phyloP scores from a whole-genome alignment of 495 filamentous ascomycete genomes.

The Aspergillus wentii region DNA sequence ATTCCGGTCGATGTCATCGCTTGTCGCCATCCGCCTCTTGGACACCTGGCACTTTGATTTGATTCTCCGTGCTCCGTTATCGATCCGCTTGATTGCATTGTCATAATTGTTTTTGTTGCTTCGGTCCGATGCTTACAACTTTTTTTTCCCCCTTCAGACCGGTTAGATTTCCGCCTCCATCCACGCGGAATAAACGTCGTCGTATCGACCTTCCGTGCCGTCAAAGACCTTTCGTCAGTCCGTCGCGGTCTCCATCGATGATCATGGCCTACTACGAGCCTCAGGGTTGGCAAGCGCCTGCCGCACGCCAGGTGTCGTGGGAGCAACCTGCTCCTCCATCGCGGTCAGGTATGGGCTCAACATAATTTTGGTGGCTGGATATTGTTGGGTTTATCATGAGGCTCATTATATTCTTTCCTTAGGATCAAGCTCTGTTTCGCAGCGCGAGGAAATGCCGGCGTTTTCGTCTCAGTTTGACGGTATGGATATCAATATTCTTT shows the following conservation, averaged over 20 bases:
- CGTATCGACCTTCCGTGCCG: conserved; percentile 24
- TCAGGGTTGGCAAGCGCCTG: conserved; percentile 67
- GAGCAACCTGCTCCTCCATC: conserved; percentile 83
- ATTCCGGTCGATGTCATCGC: conserved; percentile 12
- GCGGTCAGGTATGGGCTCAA: conserved; percentile 64
- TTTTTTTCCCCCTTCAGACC: no score
- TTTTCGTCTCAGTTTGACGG: conserved; percentile 91
- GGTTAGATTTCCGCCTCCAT: no score
- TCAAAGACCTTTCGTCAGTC: conserved; percentile 10
- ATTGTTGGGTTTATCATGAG: neutral
- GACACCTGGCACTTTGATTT: conserved; percentile 6
- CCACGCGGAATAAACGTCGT: no score
- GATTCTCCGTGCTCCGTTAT: no score
- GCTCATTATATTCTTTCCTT: conserved; percentile 9
- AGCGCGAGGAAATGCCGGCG: conserved; percentile 72
- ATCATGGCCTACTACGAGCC: conserved; percentile 91
- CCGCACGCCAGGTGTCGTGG: conserved; percentile 65
- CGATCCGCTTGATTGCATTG: no score
- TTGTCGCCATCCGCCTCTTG: conserved; percentile 11
- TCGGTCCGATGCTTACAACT: no score
- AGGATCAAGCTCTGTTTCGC: conserved; percentile 75
- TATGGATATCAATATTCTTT: conserved; percentile 36
- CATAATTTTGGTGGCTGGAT: conserved; percentile 13
- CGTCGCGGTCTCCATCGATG: conserved; percentile 13
- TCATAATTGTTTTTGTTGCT: no score